These are phyloP conservation scores for Solanum corneliomulleri DNA, from an alignment of 257 asterid genomes.

Conservation along the genomic window DNA sequence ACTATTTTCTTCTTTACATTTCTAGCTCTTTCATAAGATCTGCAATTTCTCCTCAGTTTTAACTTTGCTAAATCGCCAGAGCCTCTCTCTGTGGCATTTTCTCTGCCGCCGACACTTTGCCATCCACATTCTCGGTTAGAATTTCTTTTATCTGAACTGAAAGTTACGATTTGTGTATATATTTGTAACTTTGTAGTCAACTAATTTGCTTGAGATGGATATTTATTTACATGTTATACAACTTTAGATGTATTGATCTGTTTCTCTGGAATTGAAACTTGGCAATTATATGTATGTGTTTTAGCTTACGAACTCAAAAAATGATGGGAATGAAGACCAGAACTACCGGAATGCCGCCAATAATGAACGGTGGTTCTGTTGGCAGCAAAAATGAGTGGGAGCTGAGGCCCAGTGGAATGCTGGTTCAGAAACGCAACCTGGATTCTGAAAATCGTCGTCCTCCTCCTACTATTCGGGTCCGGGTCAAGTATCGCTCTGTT, in stretches of 20 bases:
- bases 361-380: neutral
- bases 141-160: neutral
- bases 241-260: neutral
- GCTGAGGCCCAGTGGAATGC: constrained; percentile 47
- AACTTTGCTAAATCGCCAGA: neutral
- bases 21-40: neutral
- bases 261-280: neutral
- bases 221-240: neutral
- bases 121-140: neutral
- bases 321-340: constrained; percentile 18
- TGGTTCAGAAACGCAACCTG: constrained; percentile 30
- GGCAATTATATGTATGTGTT: neutral
- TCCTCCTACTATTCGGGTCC: constrained; percentile 30
- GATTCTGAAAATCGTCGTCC: constrained; percentile 17
- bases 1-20: neutral
- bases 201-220: neutral
- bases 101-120: neutral
- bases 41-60: neutral
- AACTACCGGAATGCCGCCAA: neutral
- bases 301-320: neutral
- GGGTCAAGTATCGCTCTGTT: constrained; percentile 30
- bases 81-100: neutral
- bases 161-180: neutral
- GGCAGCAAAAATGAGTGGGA: constrained; percentile 25
- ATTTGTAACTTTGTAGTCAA: neutral